Evolutionary conservation across 495 filamentous ascomycete genomes (phyloP), one percentile per base, ranked within the genome.

Genomic region (Penicillium ochrochloron): DNA sequence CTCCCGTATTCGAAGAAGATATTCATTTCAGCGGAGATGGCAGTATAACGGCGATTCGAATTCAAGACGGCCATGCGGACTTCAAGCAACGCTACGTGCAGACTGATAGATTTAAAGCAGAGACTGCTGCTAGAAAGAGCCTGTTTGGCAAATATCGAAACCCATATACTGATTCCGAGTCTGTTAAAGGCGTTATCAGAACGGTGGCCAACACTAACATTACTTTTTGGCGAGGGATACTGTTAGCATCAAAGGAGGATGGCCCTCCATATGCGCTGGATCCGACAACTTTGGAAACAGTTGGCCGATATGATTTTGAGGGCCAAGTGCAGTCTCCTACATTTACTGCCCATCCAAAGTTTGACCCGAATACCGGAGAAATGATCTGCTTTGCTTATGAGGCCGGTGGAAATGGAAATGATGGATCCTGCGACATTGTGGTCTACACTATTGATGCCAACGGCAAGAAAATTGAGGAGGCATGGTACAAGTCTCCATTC

Each of bases 331-430:
- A 66, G 0, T 73, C 71, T 10, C 78, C 80, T 3, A 86, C 83
- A 0, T 86, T 87, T 63, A 85, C 84, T 0, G 86, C 86, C 2
- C 86, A 88, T 64, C 86, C 86, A 1, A 88, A 88, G 67, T 75
- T 87, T 54, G 85, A 87, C 60, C 86, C 85, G 0, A 74, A 73
- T n/a, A 86, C 80, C 2, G 81, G 81, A 10, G 86, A 88, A 69
- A 80, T 87, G 77, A 63, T 86, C 4, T 82, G 78, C 39, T 85
- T 84, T 64, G 83, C 80, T 4, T 86, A 86, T 60, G 83, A 66
- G 31, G 64, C 64, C 11, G 59, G 59, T 15, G 64, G 64, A 14
- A 55, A 83, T 50, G 78, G 78, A 6, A 75, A 72, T 0, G 60
- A 83, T 46, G 78, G 78, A 5, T 75, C 73, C 0, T 66, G 66